Conservation (phyloP, 169 alveolate species). For the Theileria equi region DNA sequence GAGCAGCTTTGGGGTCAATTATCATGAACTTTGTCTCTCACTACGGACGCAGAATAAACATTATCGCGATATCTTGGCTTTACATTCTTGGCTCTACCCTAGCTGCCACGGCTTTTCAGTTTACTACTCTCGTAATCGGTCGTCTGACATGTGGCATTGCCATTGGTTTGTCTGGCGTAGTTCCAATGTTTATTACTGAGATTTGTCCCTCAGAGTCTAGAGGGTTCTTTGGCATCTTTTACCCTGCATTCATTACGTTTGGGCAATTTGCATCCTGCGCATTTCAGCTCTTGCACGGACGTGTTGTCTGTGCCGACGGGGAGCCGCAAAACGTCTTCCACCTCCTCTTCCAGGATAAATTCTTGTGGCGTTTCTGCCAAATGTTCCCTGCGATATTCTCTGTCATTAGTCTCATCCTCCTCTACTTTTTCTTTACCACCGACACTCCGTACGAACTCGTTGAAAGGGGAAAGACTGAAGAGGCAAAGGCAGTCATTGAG, state of each 20-base stretch:
- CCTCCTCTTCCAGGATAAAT: slow-evolving; percentile 19
- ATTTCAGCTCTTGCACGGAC: slow-evolving; percentile 72
- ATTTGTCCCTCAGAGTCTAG: slow-evolving; percentile 73
- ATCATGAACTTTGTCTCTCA: slow-evolving; percentile 51
- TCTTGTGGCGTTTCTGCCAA: slow-evolving; percentile 69
- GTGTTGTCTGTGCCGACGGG: slow-evolving; percentile 10
- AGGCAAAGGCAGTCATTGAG: slow-evolving; percentile 57
- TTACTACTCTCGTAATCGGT: slow-evolving; percentile 69
- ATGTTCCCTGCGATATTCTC: slow-evolving; percentile 59
- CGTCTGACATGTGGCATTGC: slow-evolving; percentile 79
- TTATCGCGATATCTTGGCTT: slow-evolving; percentile 52
- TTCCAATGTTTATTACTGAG: slow-evolving; percentile 80
- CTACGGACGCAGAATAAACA: slow-evolving; percentile 61
- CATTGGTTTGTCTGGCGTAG: slow-evolving; percentile 78
- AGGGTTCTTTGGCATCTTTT: slow-evolving; percentile 72
- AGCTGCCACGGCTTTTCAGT: slow-evolving; percentile 58
- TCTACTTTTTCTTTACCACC: slow-evolving; percentile 47
- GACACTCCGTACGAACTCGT: slow-evolving; percentile 69
- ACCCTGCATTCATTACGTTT: slow-evolving; percentile 76
- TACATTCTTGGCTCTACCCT: slow-evolving; percentile 61
- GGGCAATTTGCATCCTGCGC: slow-evolving; percentile 73
- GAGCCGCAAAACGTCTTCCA: neutral
- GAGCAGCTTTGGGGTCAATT: slow-evolving; percentile 72
- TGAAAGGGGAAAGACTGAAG: slow-evolving; percentile 66
- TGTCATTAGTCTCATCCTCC: slow-evolving; percentile 37